A percentile compares a stretch with the other conserved stretches of the same genome.
phyloP scores from a whole-genome alignment of 2,329 filamentous ascomycete genomes.

The Periconia macrospinosa region DNA sequence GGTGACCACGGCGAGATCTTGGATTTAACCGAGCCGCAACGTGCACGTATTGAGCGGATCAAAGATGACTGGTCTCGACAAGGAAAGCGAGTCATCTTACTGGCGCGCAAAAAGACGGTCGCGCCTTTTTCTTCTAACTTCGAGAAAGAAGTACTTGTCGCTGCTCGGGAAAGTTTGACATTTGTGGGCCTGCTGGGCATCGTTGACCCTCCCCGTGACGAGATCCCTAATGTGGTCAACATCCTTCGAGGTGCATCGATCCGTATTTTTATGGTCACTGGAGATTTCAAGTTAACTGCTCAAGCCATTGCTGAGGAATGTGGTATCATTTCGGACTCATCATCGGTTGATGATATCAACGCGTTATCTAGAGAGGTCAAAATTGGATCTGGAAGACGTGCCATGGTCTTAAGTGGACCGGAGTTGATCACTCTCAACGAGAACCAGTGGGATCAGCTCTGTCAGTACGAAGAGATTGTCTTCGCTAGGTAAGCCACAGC shows the following conservation, averaged over 20 bases:
- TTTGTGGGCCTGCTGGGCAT: constrained; percentile 62
- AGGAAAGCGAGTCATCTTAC: constrained; percentile 68
- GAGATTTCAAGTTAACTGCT: constrained; percentile 75
- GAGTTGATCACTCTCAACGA: constrained; percentile 67
- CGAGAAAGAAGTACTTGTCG: constrained; percentile 60
- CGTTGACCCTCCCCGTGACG: constrained; percentile 62
- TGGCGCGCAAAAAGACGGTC: constrained; percentile 63
- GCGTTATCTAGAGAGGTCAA: constrained; percentile 50
- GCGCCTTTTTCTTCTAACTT: constrained; percentile 49
- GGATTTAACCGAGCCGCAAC: constrained; percentile 51
- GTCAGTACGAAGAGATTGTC: constrained; percentile 70
- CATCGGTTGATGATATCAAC: constrained; percentile 56
- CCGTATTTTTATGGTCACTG: constrained; percentile 80
- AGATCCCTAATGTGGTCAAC: constrained; percentile 61
- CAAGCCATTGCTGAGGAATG: constrained; percentile 72
- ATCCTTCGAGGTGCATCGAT: constrained; percentile 71
- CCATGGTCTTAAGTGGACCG: constrained; percentile 38
- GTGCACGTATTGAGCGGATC: constrained; percentile 55
- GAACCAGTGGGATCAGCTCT: constrained; percentile 68
- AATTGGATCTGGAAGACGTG: constrained; percentile 20
- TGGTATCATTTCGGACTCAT: constrained; percentile 65
- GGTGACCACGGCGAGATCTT: constrained; percentile 56
- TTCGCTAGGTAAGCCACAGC: constrained; percentile 54
- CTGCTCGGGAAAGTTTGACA: constrained; percentile 53
- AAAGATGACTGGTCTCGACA: constrained; percentile 71